Evolutionary conservation across 2,329 filamentous ascomycete species (phyloP), one percentile per base, ranked within the genome.

Genomic region (Monosporascus sp.): DNA sequence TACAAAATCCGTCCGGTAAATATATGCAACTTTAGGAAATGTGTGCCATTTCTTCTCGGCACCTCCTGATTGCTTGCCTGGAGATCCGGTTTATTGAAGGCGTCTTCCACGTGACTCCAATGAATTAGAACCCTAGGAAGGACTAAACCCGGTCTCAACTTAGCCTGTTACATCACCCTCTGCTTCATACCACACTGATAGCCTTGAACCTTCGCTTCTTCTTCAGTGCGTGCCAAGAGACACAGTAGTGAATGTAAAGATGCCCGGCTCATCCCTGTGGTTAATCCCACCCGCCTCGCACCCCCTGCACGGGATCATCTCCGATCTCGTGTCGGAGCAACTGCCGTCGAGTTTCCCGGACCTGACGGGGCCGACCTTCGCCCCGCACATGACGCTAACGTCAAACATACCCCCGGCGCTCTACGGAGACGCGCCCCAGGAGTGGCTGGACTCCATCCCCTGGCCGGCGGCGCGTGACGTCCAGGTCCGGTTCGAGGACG

Each of bases 251-350:
- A 35, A 35, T 35, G 24, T 7, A 46, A 44, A 44, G 44, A 69
- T 69, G 67, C 60, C 67, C 15, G 66, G 65, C 52, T 67, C 64
- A 7, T 68, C 66, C 6, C 63, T 69, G 46, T 69, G 67, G 67
- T 63, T 69, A 15, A 55, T 67, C 22, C 67, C 67, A 5, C 63
- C 64, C 1, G 50, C 58, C 0, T 47, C 59, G 8, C 62, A 64
- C 49, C 60, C 63, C 17, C 52, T 66, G 38, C 57, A 64, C 49
- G 24, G n/a, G 22, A 48, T 22, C 44, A 28, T 54, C 20, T 35
- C 49, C 18, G 26, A 51, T 17, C 54, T 54, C 14, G 47, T 54
- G 35, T 20, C 31, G 11, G 20, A 48, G 49, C 59, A 57, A 40
- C 57, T 68, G 22, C 65, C 66, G 5, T 9, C 58, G n/a, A 37